Evolutionary conservation across 495 filamentous ascomycete species (phyloP), one percentile per base, ranked within the genome.

Genomic region (Penicillium mononematosum): DNA sequence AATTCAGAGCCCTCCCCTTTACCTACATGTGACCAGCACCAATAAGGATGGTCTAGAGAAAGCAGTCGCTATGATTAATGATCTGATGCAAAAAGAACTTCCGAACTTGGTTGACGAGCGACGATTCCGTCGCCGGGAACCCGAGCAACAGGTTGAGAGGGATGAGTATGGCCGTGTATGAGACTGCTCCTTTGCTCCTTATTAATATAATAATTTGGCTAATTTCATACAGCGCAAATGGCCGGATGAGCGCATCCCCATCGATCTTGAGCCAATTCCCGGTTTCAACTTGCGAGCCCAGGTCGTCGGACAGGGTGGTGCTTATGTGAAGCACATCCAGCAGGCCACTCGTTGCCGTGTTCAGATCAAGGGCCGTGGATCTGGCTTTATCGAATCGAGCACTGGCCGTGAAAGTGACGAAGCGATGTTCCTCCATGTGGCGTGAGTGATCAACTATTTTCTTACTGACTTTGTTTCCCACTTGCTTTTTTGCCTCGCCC

Each of bases 251-350:
- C 88, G 87, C 56, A 95, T 98, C 56, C 85, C 91, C 9, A 90
- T 98, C 58, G 83, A 87, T 52, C 85, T 98, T 27, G 93, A 98
- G 58, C 88, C 92, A 2, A 84, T 96, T 45, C 89, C 86, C 20
- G 94, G 94, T n/a, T 98, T 98, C 75, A 98, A 98, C 60, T 79
- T 98, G 43, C 85, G 94, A 54, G 94, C 94, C 44, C 90, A 96
- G 64, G 92, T 98, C 44, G 94, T 98, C 50, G 94, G 94, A 19
- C 89, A 92, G 64, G 89, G 90, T 34, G 94, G 94, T 50, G 84
- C 88, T 22, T 96, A 97, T 65, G 94, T 98, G 42, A 98, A 98
- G 72, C 90, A 97, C 64, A 97, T 98, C 63, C 93, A 98, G 70
- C 85, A 90, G 67, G 90, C 95, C 70, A 97, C 94, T 31, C 80